Evolutionary conservation across 148 eudicot genomes (phyloP).

Genomic region (Nepenthes gracilis): DNA sequence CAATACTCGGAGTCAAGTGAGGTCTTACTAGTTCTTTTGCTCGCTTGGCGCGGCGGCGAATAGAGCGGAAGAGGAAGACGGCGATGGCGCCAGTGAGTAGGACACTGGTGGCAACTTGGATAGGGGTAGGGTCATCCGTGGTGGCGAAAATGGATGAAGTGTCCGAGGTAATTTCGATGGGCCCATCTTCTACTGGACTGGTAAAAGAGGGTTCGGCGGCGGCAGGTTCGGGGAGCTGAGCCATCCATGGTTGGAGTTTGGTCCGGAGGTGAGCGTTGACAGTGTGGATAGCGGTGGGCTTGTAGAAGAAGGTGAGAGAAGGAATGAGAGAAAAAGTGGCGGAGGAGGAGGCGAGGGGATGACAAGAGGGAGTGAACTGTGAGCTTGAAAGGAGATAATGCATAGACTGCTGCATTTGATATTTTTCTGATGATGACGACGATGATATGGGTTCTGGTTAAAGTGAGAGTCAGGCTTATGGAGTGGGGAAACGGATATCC

Average conservation of each 20-base stretch:
- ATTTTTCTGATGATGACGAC: no score
- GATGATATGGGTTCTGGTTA: no score
- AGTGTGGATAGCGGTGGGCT: slow-evolving; percentile 18
- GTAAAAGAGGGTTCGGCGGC: slow-evolving; percentile 5
- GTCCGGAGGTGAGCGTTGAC: slow-evolving; percentile 15
- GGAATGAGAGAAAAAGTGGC: slow-evolving; percentile 3
- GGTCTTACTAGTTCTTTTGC: slow-evolving; percentile 58
- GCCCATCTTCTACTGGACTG: slow-evolving; percentile 36
- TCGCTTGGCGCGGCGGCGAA: slow-evolving; percentile 78
- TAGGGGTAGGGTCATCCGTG: slow-evolving; percentile 53
- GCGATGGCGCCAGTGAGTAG: slow-evolving; percentile 90
- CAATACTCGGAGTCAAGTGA: background rate
- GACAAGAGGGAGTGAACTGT: slow-evolving; percentile 13
- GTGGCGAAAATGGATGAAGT: slow-evolving; percentile 52
- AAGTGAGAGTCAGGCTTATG: no score
- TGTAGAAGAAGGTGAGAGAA: slow-evolving; percentile 8
- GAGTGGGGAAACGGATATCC: no score
- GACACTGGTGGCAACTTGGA: slow-evolving; percentile 73
- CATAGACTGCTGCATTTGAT: no score
- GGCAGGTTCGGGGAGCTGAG: slow-evolving; percentile 19
- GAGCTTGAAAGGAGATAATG: slow-evolving; percentile 15
- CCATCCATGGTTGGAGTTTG: slow-evolving; percentile 20
- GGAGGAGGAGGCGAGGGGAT: slow-evolving; percentile 7
- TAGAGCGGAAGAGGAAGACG: slow-evolving; percentile 76
- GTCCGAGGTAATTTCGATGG: slow-evolving; percentile 59